Conservation (phyloP, 441 rosid genomes). For the Manihot esculenta region DNA sequence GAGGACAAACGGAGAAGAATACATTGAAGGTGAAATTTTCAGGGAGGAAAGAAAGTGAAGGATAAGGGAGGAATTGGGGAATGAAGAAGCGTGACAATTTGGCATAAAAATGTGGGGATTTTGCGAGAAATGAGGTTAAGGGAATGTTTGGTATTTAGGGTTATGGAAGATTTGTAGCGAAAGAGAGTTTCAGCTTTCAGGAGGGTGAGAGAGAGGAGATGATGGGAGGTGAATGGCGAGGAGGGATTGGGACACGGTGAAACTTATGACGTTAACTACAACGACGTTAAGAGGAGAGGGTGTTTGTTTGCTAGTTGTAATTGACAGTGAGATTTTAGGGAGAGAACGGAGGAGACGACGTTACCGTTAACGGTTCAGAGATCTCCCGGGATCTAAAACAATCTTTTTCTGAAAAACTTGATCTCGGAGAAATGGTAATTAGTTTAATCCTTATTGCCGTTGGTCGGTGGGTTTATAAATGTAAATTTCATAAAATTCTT, state of each 20-base stretch:
- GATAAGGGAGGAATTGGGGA: neutral
- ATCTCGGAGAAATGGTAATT: neutral
- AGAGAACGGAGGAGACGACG: neutral
- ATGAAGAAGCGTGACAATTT: slow-evolving; percentile 7
- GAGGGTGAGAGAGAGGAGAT: neutral
- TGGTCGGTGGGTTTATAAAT: neutral
- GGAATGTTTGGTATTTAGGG: neutral
- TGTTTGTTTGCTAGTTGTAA: too few species aligned
- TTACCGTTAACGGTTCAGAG: neutral
- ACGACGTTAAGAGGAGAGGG: neutral
- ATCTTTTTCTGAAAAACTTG: too few species aligned
- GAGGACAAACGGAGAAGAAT: slow-evolving; percentile 50
- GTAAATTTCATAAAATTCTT: neutral
- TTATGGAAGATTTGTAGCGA: neutral
- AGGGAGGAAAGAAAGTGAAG: neutral
- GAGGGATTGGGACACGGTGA: neutral
- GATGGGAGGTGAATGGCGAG: neutral
- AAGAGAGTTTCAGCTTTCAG: neutral
- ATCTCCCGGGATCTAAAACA: neutral
- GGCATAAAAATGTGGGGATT: neutral
- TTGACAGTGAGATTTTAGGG: too few species aligned
- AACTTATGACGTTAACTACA: neutral
- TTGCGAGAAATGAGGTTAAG: neutral
- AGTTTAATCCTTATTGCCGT: too few species aligned
- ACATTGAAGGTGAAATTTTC: slow-evolving; percentile 36